Conservation (phyloP, 306 rosid genomes). For the Prunus davidiana region DNA sequence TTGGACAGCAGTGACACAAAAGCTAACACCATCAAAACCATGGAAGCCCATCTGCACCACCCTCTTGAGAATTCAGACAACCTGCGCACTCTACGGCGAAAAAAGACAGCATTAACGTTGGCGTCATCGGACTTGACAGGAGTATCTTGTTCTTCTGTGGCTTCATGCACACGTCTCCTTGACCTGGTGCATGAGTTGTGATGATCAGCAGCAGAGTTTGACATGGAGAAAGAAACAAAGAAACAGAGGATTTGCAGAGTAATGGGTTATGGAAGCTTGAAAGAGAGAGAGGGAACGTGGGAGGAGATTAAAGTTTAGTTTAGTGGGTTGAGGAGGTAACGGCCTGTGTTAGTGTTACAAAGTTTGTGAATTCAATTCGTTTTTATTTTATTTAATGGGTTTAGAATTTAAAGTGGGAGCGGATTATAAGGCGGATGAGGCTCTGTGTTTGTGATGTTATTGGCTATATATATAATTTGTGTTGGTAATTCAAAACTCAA, state of each 20-base stretch:
- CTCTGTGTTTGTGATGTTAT: conserved; percentile 29
- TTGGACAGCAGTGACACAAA: conserved; percentile 36
- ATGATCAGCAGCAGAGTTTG: neutral
- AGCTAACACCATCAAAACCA: conserved; percentile 33
- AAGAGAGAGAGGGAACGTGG: conserved; percentile 8
- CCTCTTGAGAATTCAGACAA: neutral
- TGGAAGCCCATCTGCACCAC: conserved; percentile 20
- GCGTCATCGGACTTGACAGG: neutral
- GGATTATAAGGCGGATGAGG: conserved; percentile 35
- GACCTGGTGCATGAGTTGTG: neutral
- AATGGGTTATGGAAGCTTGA: neutral
- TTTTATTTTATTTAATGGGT: conserved; percentile 8
- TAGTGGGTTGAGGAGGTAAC: neutral
- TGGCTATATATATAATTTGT: neutral
- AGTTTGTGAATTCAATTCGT: conserved; percentile 9
- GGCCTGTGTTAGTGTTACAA: neutral
- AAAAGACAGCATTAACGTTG: neutral
- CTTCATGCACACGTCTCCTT: conserved; percentile 29
- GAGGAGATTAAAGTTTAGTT: neutral
- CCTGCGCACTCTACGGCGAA: neutral
- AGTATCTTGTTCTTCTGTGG: neutral
- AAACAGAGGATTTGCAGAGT: neutral
- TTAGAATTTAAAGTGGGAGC: conserved; percentile 9
- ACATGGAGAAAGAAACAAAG: neutral
- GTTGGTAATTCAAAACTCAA: neutral